Evolutionary conservation across 2,329 filamentous ascomycete species (phyloP).

Genomic region (Fusarium sp.): DNA sequence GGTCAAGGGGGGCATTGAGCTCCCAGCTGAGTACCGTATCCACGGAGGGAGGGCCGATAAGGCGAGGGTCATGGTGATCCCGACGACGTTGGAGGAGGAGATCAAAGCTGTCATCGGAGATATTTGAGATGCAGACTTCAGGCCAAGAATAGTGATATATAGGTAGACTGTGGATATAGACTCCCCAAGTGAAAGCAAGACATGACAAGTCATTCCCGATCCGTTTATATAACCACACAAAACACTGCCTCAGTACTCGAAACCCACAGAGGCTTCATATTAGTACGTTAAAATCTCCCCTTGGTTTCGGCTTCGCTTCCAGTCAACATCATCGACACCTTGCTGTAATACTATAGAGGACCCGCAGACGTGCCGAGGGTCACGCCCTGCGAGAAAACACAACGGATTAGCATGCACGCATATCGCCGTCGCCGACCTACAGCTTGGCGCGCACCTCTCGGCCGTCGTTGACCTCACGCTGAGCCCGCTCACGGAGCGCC

Average conservation of each 20-base stretch:
- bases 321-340: neutral
- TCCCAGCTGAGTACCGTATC: conserved; percentile 55
- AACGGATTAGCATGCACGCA: conserved; percentile 38
- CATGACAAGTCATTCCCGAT: neutral
- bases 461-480: conserved; percentile 57
- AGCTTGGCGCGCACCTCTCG: conserved; percentile 46
- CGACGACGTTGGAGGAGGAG: conserved; percentile 42
- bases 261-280: neutral
- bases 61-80: conserved; percentile 34
- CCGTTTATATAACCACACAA: neutral
- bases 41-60: conserved; percentile 46
- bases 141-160: neutral
- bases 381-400: conserved; percentile 29
- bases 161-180: conserved; percentile 1
- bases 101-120: conserved; percentile 36
- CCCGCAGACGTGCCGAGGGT: conserved; percentile 15
- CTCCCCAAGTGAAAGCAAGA: neutral
- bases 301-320: neutral
- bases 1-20: conserved; percentile 48
- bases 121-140: neutral
- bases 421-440: conserved; percentile 39
- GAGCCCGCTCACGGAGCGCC: conserved; percentile 63
- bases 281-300: neutral
- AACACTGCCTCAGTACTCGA: neutral
- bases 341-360: conserved; percentile 3